These are phyloP conservation scores for Gliomastix tumulicola DNA, from an alignment of 2,329 filamentous ascomycete species.

Conservation along the genomic window DNA sequence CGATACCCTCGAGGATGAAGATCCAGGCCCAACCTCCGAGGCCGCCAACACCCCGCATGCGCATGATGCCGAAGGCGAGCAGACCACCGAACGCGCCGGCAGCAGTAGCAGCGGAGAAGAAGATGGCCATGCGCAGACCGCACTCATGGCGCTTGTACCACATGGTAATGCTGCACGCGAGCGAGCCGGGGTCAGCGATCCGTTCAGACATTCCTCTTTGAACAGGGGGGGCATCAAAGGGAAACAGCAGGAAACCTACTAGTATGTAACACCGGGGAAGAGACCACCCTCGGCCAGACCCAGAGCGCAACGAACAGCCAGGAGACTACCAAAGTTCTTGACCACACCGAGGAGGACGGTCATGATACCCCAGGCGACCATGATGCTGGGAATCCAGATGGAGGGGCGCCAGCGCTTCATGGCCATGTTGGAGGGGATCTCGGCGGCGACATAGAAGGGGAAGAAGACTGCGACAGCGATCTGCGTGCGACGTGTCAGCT, in stretches of 20 bases:
- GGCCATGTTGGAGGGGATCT: constrained; percentile 50
- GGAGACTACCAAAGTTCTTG: constrained; percentile 38
- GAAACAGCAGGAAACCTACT: constrained; percentile 16
- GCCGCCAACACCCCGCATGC: constrained; percentile 43
- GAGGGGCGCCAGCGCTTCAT: constrained; percentile 46
- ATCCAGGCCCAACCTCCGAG: constrained; percentile 71
- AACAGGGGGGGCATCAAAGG: background rate
- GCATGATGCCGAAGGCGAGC: constrained; percentile 50
- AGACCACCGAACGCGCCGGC: constrained; percentile 58
- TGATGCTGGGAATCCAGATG: constrained; percentile 43
- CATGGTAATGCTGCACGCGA: constrained; percentile 38
- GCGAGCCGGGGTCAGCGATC: background rate
- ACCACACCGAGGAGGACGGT: constrained; percentile 46
- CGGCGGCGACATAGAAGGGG: constrained; percentile 43
- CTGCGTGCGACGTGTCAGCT: constrained; percentile 8
- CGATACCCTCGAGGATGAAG: constrained; percentile 61
- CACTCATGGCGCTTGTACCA: constrained; percentile 56
- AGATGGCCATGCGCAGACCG: constrained; percentile 54
- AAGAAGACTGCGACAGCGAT: constrained; percentile 44
- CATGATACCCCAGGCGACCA: constrained; percentile 42
- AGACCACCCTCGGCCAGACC: constrained; percentile 48
- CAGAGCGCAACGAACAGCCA: constrained; percentile 37
- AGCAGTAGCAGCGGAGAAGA: constrained; percentile 49
- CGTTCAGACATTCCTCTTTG: background rate
- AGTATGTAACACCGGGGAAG: constrained; percentile 57